Evolutionary conservation across 352 stramenopile species (phyloP).

Genomic region (Phytophthora citricola): DNA sequence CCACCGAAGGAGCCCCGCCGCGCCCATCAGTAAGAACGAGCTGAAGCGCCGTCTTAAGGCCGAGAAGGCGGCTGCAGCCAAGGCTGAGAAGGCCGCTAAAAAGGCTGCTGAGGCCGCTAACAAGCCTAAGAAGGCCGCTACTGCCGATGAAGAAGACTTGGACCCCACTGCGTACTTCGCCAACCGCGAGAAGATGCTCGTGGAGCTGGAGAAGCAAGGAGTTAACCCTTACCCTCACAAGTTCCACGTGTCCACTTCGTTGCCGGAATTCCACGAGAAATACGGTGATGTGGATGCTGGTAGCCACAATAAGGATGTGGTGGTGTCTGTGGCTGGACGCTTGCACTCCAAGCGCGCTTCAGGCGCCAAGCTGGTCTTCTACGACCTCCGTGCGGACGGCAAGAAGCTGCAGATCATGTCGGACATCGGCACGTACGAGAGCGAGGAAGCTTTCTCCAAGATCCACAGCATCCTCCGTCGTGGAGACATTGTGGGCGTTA

Average conservation of each 20-base stretch:
- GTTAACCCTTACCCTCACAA: conserved; percentile 99
- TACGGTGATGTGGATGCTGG: conserved; percentile 88
- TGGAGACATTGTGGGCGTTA: conserved; percentile 97
- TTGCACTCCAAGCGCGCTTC: conserved; percentile 96
- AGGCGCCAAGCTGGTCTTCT: conserved; percentile 98
- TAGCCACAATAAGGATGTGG: conserved; percentile 74
- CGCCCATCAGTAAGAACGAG: conserved; percentile 96
- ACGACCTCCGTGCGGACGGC: conserved; percentile 96
- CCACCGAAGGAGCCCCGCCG: conserved; percentile 20
- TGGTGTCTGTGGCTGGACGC: conserved; percentile 94
- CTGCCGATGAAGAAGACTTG: conserved; percentile 93
- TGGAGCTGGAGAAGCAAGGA: conserved; percentile 91
- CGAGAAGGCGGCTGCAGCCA: conserved; percentile 92
- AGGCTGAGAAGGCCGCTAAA: conserved; percentile 90
- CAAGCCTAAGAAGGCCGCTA: conserved; percentile 88
- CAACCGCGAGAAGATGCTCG: conserved; percentile 93
- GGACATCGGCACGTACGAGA: conserved; percentile 74
- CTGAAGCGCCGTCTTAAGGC: conserved; percentile 98
- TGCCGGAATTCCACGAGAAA: conserved; percentile 95
- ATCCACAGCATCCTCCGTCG: conserved; percentile 93
- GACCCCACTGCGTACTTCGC: conserved; percentile 98
- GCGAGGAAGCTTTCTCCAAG: conserved; percentile 58
- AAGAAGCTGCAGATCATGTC: conserved; percentile 98
- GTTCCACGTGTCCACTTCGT: conserved; percentile 94
- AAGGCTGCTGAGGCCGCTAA: conserved; percentile 84